Evolutionary conservation across 1,284 basidiomycete genomes (phyloP), one percentile per base, ranked within the genome.

Genomic region (Sanghuangporus baumii): DNA sequence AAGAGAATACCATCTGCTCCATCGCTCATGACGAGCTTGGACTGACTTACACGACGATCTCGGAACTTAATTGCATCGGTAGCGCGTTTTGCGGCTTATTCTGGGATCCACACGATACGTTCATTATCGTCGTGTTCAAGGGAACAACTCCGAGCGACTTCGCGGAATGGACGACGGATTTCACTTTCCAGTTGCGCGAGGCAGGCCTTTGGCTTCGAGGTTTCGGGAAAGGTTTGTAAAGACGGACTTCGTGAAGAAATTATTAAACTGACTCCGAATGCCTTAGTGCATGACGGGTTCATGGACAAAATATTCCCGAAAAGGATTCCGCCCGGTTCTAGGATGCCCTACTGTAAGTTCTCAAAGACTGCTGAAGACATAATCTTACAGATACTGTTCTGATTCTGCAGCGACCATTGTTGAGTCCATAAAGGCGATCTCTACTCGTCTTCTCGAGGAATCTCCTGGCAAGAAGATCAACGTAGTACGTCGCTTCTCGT

Each of bases 121-220:
- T 68, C 60, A 69, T 71, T 55, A 65, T 71, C 18, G 61, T 70
- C 18, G 69, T 66, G 6, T 71, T 68, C 66, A 70, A 68, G 56
- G 73, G 74, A 6, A 76, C 75, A 9, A 67, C 69, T 40, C 74
- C 74, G 18, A 68, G 68, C 40, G 72, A 74, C 62, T 76, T 75
- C 66, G 67, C 65, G 18, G 74, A 76, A 59, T 75, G 74, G 74
- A 65, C 70, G 31, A 66, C 71, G 41, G 74, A 75, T 60, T 69
- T 75, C 34, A 72, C 71, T 6, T 68, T 69, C 55, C 66, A 66
- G 16, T 61, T 66, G 50, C 57, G 65, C 14, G 66, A 70, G 52
- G 68, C 67, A 2, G 66, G 68, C 2, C 46, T 64, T 34, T 69
- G 69, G 68, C 66, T 72, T 46, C 60, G 66, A 11, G 69, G 71